These are phyloP conservation scores for Solanum pinnatisectum DNA, from an alignment of 257 asterid species.

Conservation along the genomic window DNA sequence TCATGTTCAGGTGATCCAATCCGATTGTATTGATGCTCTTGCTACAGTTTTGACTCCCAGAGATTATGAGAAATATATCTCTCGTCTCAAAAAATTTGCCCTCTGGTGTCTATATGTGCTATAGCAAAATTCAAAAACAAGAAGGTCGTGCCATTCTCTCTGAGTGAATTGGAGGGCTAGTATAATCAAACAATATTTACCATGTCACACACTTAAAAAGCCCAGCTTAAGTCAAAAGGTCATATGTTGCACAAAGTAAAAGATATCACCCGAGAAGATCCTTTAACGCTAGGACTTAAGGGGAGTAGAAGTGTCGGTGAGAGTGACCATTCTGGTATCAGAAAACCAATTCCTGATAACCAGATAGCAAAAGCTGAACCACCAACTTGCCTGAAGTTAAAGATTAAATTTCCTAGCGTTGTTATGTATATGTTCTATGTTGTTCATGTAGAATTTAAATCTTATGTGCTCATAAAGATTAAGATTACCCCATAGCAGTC, in stretches of 20 bases:
- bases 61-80: conserved; percentile 30
- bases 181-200: conserved; percentile 27
- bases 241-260: neutral
- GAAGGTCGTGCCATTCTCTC: neutral
- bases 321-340: neutral
- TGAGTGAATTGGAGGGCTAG: conserved; percentile 33
- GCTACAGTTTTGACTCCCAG: conserved; percentile 38
- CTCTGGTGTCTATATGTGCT: conserved; percentile 22
- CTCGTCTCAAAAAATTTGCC: conserved; percentile 6
- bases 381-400: conserved; percentile 11
- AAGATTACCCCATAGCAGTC: too few relatives aligned
- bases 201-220: neutral
- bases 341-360: conserved; percentile 1
- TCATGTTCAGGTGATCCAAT: conserved; percentile 19
- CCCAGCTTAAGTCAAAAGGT: neutral
- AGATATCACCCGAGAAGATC: neutral
- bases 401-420: conserved; percentile 6
- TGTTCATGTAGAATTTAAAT: too few relatives aligned
- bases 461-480: too few relatives aligned
- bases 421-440: too few relatives aligned
- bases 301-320: neutral
- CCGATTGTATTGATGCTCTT: conserved; percentile 21
- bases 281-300: neutral
- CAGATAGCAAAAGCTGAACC: conserved; percentile 9
- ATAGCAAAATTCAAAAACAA: neutral